Evolutionary conservation across 1,139 yeast species (phyloP).

Genomic region (Geotrichum klebahnii): DNA sequence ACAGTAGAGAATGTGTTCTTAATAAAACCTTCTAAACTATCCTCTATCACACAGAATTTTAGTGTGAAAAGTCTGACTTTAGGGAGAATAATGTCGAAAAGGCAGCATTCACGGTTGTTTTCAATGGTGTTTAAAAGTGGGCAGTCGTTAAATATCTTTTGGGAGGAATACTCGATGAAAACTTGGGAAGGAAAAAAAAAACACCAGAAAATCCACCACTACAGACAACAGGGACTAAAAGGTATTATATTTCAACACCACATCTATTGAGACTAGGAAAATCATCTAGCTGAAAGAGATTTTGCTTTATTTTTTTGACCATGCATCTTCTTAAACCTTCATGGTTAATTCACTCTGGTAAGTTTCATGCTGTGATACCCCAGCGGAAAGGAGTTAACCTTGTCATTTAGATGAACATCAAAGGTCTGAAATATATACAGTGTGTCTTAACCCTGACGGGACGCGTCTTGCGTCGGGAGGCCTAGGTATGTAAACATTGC

Average conservation of each 20-base stretch:
- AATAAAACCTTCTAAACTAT: too few relatives aligned
- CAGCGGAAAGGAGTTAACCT: not conserved
- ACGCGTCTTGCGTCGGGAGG: constrained; percentile 90
- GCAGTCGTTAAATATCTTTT: too few relatives aligned
- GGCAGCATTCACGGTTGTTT: too few relatives aligned
- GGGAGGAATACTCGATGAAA: too few relatives aligned
- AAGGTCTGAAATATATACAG: constrained; percentile 77
- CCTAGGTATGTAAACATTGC: constrained; percentile 38
- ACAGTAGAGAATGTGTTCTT: too few relatives aligned
- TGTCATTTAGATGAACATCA: constrained; percentile 59
- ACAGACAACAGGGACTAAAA: too few relatives aligned
- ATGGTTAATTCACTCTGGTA: constrained; percentile 73
- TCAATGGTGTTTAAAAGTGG: too few relatives aligned
- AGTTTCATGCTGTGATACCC: constrained; percentile 26
- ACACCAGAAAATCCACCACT: too few relatives aligned
- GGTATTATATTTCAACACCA: not conserved
- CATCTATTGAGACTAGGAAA: not conserved
- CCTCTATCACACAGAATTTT: too few relatives aligned
- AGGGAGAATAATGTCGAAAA: too few relatives aligned
- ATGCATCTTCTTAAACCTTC: constrained; percentile 82
- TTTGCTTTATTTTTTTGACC: not conserved
- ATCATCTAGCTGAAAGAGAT: not conserved
- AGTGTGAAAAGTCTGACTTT: too few relatives aligned
- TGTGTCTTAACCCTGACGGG: constrained; percentile 78
- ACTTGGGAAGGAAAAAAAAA: too few relatives aligned